Base-by-base conservation (phyloP, 2,329 filamentous ascomycete species). In the Neurospora sp. region DNA sequence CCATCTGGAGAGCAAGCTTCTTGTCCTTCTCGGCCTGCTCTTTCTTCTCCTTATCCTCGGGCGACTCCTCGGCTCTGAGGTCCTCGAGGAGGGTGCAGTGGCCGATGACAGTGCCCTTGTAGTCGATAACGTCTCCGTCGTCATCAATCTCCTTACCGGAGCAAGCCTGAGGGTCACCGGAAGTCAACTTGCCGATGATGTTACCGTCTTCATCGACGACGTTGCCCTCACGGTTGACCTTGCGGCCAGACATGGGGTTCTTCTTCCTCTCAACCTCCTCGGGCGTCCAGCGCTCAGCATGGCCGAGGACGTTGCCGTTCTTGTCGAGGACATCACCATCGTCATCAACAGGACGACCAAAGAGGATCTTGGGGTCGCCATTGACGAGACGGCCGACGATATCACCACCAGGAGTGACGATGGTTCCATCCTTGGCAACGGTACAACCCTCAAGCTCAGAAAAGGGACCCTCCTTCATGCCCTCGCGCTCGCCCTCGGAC, bases 321-420 rank as follows among this genome's bases (percentile, higher is more conserved):
- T 89, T 89, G 82, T 96, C 93, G 70, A 91, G 84, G 39, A 96
- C 89, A 70, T 96, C 92, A 43, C 93, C 93, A 73, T 96, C 92
- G 72, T 93, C 90, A 70, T 96, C 93, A 19, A 96, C 92, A 9
- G 84, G 76, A 66, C 92, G 90, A 17, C 93, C 93, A 43, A 90
- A 87, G 0, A 96, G 85, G 68, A 84, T 82, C 84, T 93, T 93
- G 42, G 85, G 78, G 69, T 96, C 91, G 2, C 92, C 93, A 66
- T 89, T 87, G 3, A 86, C 83, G 46, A 95, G 85, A 58, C 90
- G 84, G 28, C 93, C 93, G 67, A 96, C 91, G 33, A 91, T 84
- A 72, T 91, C 88, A 42, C 91, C 92, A 67, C 86, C 83, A 0
- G 85, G 82, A 9, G 90, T 90, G 58, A 90, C 85, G 52, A 92